Evolutionary conservation across 2,329 filamentous ascomycete species (phyloP), one percentile per base, ranked within the genome.

Genomic region (Zasmidium citrigriseum): DNA sequence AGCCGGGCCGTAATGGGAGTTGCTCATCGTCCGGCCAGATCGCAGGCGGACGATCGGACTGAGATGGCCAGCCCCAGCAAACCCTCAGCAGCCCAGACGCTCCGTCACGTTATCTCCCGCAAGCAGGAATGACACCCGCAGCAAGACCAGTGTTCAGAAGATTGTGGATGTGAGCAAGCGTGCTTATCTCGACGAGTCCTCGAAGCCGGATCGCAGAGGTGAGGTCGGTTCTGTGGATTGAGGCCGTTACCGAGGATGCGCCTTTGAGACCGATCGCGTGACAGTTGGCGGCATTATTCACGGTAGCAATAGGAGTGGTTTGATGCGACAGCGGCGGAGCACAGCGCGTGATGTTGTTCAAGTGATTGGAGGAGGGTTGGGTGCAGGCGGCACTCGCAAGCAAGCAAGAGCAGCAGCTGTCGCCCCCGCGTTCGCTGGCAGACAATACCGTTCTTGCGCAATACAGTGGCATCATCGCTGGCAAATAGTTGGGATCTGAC

Each of bases 21-120:
- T 50, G 55, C 55, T 57, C 55, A 57, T 57, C 18, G 38, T 57
- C 55, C 48, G 16, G 55, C 49, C 5, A 24, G 47, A 41, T 41
- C 34, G 29, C 54, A 27, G 25, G 25, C 23, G 7, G 47, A 18
- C 23, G 22, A 27, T 49, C 22, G 47, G 34, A 52, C 34, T 27
- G 20, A 41, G 25, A 51, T 57, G 48, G 34, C 27, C 55, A 9
- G 16, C 7, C 34, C 34, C 34, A 58, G 46, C 52, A 54, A 58
- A 44, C 45, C 45, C 55, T 22, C 51, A 21, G 10, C 34, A 24
- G 20, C 24, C 5, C 34, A n/a, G 34, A 41, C 34, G 5, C 16
- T 41, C 34, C 7, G 34, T 41, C 34, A 41, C 34, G 34, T 41
- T 41, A n/a, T 9, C 7, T 16, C 4, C 7, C 14, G 14, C 7